Percentiles rank a stretch among this genome's conserved stretches.
These are phyloP conservation scores for Aspergillus udagawae DNA, from an alignment of 2,329 filamentous ascomycete genomes.

Conservation along the genomic window DNA sequence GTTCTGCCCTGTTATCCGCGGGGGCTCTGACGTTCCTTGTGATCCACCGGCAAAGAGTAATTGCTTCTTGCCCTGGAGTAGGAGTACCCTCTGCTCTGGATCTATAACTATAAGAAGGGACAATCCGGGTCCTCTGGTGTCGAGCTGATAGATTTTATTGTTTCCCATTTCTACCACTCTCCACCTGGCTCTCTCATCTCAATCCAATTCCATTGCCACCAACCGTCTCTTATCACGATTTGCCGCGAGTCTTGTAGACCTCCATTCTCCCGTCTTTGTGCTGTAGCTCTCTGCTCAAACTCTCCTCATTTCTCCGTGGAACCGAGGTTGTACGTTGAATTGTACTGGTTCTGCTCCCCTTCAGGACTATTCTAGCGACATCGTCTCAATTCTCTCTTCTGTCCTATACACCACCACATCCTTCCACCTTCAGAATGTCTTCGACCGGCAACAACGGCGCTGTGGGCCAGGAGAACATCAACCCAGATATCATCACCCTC, in stretches of 20 bases:
- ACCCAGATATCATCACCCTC: slow-evolving; percentile 93
- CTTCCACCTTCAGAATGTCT: slow-evolving; percentile 30
- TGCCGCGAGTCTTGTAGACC: not conserved
- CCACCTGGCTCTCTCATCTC: not conserved
- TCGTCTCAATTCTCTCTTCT: not conserved
- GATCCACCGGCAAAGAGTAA: slow-evolving; percentile 8
- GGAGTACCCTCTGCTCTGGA: not conserved
- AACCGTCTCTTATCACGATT: not conserved
- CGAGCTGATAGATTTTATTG: not conserved
- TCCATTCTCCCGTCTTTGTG: not conserved
- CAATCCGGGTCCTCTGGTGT: not conserved
- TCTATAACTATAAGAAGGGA: not conserved
- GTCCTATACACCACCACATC: slow-evolving; percentile 1
- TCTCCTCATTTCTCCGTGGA: slow-evolving; percentile 24
- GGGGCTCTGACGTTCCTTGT: slow-evolving; percentile 7
- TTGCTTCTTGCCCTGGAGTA: not conserved
- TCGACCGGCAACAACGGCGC: slow-evolving; percentile 41
- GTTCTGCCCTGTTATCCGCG: not conserved
- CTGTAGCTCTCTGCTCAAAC: not conserved
- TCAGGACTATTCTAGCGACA: not conserved
- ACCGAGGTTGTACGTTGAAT: slow-evolving; percentile 23
- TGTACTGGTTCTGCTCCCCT: slow-evolving; percentile 2
- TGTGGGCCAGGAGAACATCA: slow-evolving; percentile 70
- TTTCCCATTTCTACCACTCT: not conserved
- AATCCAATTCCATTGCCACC: not conserved